Evolutionary conservation across 495 filamentous ascomycete genomes (phyloP).

Genomic region (Aspergillus egyptiacus): DNA sequence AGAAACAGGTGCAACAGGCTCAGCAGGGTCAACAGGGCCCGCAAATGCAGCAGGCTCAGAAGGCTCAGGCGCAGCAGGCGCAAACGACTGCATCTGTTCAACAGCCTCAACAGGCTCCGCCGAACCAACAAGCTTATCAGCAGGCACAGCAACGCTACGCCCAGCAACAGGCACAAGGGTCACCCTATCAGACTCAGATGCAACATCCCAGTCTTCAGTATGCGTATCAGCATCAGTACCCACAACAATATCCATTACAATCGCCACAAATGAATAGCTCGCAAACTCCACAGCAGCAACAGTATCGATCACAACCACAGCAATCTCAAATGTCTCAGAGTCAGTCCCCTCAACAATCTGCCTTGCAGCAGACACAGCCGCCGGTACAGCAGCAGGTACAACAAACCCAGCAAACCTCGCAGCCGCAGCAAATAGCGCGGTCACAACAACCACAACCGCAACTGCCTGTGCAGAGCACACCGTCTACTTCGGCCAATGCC

Average conservation of each 20-base stretch:
- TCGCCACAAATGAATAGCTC: slow-evolving; percentile 15
- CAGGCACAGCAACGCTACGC: slow-evolving; percentile 25
- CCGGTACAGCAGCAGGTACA: slow-evolving; percentile 14
- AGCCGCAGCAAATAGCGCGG: slow-evolving; percentile 1
- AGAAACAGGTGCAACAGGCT: slow-evolving; percentile 6
- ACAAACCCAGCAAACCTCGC: slow-evolving; percentile 5
- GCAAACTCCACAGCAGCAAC: slow-evolving; percentile 19
- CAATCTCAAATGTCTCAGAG: slow-evolving; percentile 10
- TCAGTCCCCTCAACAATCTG: slow-evolving; percentile 12
- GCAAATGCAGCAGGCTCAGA: slow-evolving; percentile 1
- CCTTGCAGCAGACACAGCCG: slow-evolving; percentile 15
- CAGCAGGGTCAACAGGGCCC: slow-evolving; percentile 18
- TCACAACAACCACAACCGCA: slow-evolving; percentile 5
- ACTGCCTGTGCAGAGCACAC: slow-evolving; percentile 6
- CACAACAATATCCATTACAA: slow-evolving; percentile 19
- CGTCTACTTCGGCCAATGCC: neutral
- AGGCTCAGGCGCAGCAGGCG: slow-evolving; percentile 1
- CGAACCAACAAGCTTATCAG: slow-evolving; percentile 18
- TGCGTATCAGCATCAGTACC: slow-evolving; percentile 20
- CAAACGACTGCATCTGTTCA: slow-evolving; percentile 12
- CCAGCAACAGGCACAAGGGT: slow-evolving; percentile 29
- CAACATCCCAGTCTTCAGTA: slow-evolving; percentile 26
- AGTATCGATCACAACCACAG: slow-evolving; percentile 21
- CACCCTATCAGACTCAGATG: slow-evolving; percentile 27
- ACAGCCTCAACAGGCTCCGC: slow-evolving; percentile 1